Conservation (phyloP, 2,329 filamentous ascomycete genomes). For the Claviceps sp. region DNA sequence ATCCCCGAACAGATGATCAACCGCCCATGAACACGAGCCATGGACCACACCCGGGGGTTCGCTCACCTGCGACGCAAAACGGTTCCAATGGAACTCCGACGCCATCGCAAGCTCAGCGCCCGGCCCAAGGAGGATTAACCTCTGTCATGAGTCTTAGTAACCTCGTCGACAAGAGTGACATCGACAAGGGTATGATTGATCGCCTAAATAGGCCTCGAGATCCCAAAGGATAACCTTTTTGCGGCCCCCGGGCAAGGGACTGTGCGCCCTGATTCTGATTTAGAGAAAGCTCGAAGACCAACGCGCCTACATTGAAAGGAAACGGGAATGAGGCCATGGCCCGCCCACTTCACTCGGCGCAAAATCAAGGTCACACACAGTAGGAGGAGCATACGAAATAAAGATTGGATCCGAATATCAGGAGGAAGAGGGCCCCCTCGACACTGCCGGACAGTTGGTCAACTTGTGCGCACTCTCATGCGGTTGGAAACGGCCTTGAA, state of each 20-base stretch:
- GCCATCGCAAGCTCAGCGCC: slow-evolving; percentile 15
- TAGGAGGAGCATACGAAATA: neutral
- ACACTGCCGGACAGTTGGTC: slow-evolving; percentile 11
- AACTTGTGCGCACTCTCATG: slow-evolving; percentile 1
- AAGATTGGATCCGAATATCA: neutral
- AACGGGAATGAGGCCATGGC: neutral
- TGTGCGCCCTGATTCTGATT: neutral
- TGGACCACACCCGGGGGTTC: slow-evolving; percentile 17
- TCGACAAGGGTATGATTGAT: slow-evolving; percentile 42
- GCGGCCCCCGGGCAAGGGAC: neutral
- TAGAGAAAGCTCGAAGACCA: neutral
- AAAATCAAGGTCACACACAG: neutral
- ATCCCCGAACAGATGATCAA: slow-evolving; percentile 20
- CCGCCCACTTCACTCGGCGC: neutral
- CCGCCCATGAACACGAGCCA: slow-evolving; percentile 11
- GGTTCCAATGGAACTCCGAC: slow-evolving; percentile 24
- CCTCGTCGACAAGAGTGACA: slow-evolving; percentile 38
- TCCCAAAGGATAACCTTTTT: slow-evolving; percentile 3
- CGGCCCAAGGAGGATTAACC: slow-evolving; percentile 11
- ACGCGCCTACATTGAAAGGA: neutral
- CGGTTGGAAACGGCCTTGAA: neutral
- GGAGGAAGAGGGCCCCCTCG: neutral
- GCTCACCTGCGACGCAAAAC: slow-evolving; percentile 24
- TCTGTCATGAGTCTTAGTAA: slow-evolving; percentile 43
- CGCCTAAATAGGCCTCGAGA: slow-evolving; percentile 29